Base-by-base conservation (phyloP, 2,329 filamentous ascomycete species). In the Paraconiothyrium brasiliense region DNA sequence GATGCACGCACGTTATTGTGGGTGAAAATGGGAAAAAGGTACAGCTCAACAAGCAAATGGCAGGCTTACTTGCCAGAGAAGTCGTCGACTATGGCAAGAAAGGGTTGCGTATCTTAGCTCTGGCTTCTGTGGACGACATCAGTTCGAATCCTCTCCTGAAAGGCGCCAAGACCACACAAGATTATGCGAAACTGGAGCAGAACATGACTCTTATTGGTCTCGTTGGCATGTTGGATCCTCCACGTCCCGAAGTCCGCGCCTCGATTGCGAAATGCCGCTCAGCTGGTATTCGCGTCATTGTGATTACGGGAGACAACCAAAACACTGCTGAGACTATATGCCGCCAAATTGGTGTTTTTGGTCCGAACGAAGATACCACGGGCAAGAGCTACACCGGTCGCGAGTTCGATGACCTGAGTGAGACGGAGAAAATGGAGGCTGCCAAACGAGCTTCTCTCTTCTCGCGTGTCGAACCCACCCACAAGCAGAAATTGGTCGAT, bases 241-340 rank as follows among this genome's bases (percentile, higher is more conserved):
- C 95, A 72, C 92, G 95, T 41, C 92, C 93, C 51, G 95, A 99
- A 82, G 95, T 98, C 11, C 87, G 91, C 56, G 86, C 83, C 54
- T 95, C 95, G 51, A 96, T 99, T 71, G 85, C 85, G 75, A 92
- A 97, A 79, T 99, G 95, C 82, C 92, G 90, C 79, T 89, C 92
- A 65, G 95, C 95, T 69, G 95, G 95, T 70, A 98, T 99, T 72
- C 91, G 95, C 64, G 93, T 99, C 54, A 93, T 99, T 70, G 95
- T 99, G 67, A 97, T 99, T 79, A 99, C 95, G 57, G 95, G 95
- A 74, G 95, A 99, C 82, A 99, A 97, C 83, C 93, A 91, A 77
- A 97, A 96, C 83, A 99, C 95, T 3, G 95, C 95, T 9, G 95
- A 99, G 83, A 94, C 93, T 64, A 97, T 99, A 76, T 99, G 95